Percentiles rank a stretch among this genome's conserved stretches.
Evolutionary conservation across 2,329 filamentous ascomycete species (phyloP).

Genomic region (Penicillium freii): DNA sequence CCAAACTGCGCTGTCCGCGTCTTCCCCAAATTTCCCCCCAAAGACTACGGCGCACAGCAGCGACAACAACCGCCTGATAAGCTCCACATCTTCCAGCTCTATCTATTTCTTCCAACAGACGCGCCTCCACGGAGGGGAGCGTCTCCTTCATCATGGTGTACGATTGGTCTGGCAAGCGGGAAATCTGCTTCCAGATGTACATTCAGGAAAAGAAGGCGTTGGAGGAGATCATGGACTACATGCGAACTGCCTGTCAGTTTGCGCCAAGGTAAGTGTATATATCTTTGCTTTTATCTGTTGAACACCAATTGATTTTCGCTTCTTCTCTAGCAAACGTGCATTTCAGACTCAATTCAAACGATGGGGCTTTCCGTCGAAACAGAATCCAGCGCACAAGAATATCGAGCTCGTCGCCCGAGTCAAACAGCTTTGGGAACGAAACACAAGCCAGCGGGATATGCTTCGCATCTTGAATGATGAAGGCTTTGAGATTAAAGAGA

Average conservation of each 20-base stretch:
- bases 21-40: slow-evolving; percentile 10
- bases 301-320: background rate
- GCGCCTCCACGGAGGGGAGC: slow-evolving; percentile 31
- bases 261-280: slow-evolving; percentile 61
- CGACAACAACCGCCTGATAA: slow-evolving; percentile 35
- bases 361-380: slow-evolving; percentile 76
- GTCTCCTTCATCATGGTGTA: slow-evolving; percentile 49
- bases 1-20: slow-evolving; percentile 24
- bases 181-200: slow-evolving; percentile 68
- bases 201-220: slow-evolving; percentile 71
- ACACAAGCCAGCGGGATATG: slow-evolving; percentile 71
- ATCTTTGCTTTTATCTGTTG: slow-evolving; percentile 2
- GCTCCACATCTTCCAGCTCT: slow-evolving; percentile 15
- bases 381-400: slow-evolving; percentile 70
- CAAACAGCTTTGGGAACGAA: slow-evolving; percentile 74
- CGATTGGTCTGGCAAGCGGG: slow-evolving; percentile 66
- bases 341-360: slow-evolving; percentile 73
- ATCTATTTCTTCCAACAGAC: slow-evolving; percentile 17
- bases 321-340: slow-evolving; percentile 60
- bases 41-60: slow-evolving; percentile 37
- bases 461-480: slow-evolving; percentile 66
- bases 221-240: slow-evolving; percentile 71
- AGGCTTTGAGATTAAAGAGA: slow-evolving; percentile 69
- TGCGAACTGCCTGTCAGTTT: slow-evolving; percentile 64
- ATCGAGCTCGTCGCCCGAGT: slow-evolving; percentile 65